Base-by-base conservation (phyloP, 192 early-diverging fungal species). In the Diversispora eburnea region DNA sequence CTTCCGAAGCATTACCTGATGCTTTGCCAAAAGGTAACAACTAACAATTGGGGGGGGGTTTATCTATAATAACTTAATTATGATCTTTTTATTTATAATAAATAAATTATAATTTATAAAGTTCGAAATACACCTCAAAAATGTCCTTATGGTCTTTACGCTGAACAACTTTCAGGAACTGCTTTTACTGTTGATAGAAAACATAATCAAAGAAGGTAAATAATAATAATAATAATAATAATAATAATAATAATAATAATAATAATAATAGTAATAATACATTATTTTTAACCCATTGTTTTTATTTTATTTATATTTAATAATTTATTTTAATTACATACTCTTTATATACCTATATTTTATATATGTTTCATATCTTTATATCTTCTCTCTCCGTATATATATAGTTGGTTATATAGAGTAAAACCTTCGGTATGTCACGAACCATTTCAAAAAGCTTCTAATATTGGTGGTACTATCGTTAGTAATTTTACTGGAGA, bases 371-470 rank as follows among this genome's bases (percentile, higher is more conserved):
- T n/a, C n/a, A n/a, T n/a, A n/a, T n/a, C n/a, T n/a, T n/a, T n/a
- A n/a, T n/a, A n/a, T n/a, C n/a, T n/a, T n/a, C n/a, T 43, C 13
- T 15, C 15, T 67, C 22, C 55, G 19, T 77, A n/a, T n/a, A n/a
- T n/a, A n/a, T n/a, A n/a, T n/a, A 91, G 90, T 69, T 99, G 97
- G 97, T 79, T 99, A 45, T 99, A 99, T 80, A 93, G 97, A 74
- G 93, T 99, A 78, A 92, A 88, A 39, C 95, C 97, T 15, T 94
- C 95, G 0, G 94, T 93, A 25, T 83, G 86, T 69, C 97, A 98
- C 67, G 77, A 74, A 3, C 94, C 94, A 2, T 95, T 90, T 76
- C 57, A 76, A 70, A 72, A 77, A 77, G 47, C 51, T 42, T 59
- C 47, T 8, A 58, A 46, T 10, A 73, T 80, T 9, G 60, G 70